Percentiles rank a stretch among this genome's conserved stretches.
These are phyloP conservation scores for Pseudogymnoascus sp. DNA, from an alignment of 2,329 filamentous ascomycete genomes.

Conservation along the genomic window DNA sequence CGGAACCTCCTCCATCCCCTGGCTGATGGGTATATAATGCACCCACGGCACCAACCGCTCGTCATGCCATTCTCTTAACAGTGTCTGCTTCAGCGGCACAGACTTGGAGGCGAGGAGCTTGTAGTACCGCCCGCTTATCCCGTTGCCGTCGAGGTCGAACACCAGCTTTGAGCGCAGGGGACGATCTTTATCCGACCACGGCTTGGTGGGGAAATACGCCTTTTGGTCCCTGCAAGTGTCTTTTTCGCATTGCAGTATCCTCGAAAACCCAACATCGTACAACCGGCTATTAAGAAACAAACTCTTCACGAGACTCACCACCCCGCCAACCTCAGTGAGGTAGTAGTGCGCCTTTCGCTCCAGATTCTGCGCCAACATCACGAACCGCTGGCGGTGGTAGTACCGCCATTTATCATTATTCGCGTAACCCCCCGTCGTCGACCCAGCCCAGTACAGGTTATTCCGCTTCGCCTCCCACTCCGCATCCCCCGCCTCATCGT, in stretches of 20 bases:
- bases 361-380: conserved; percentile 26
- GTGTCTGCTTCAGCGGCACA: conserved; percentile 62
- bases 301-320: neutral
- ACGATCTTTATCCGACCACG: neutral
- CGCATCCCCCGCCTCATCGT: conserved; percentile 33
- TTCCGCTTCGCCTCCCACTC: conserved; percentile 42
- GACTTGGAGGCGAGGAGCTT: conserved; percentile 58
- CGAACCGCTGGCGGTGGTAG: conserved; percentile 41
- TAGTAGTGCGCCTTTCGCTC: neutral
- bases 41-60: conserved; percentile 61
- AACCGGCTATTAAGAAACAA: neutral
- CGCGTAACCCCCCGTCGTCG: conserved; percentile 41
- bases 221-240: neutral
- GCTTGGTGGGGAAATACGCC: neutral
- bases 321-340: neutral
- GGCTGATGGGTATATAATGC: conserved; percentile 72
- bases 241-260: neutral
- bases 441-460: conserved; percentile 49
- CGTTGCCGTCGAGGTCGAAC: conserved; percentile 50
- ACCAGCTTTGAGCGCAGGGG: neutral
- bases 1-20: conserved; percentile 58
- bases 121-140: conserved; percentile 55
- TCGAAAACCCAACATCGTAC: neutral
- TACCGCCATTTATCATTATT: conserved; percentile 30
- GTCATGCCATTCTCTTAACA: conserved; percentile 73